Evolutionary conservation across 1,284 basidiomycete species (phyloP).

Genomic region (Tilletiopsis washingtonensis): DNA sequence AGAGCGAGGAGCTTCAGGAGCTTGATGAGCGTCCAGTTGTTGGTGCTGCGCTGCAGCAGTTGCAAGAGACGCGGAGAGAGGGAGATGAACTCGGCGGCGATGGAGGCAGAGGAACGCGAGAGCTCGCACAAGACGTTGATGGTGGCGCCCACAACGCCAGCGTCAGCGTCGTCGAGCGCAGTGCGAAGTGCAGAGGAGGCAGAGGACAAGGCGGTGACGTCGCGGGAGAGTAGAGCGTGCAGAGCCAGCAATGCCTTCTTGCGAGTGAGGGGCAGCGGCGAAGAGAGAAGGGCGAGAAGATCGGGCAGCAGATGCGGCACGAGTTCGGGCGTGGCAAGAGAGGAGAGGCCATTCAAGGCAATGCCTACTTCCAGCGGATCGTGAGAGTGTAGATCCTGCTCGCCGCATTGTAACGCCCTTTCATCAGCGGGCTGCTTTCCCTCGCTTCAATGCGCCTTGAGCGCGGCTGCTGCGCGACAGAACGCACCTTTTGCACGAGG

Average conservation of each 20-base stretch:
- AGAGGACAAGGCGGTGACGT: not conserved
- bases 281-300: conserved; percentile 77
- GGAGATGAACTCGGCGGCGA: conserved; percentile 30
- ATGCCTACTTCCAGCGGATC: conserved; percentile 67
- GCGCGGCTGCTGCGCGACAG: too few species aligned
- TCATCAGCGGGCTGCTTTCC: too few species aligned
- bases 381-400: conserved; percentile 70
- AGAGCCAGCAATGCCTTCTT: conserved; percentile 79
- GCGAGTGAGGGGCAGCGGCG: conserved; percentile 73
- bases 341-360: conserved; percentile 76
- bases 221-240: conserved; percentile 50
- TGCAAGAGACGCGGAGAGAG: conserved; percentile 84
- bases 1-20: conserved; percentile 65
- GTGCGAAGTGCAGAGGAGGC: not conserved
- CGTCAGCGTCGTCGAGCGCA: conserved; percentile 47
- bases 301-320: conserved; percentile 82
- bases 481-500: conserved; percentile 82
- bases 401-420: too few species aligned
- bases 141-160: conserved; percentile 78
- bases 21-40: conserved; percentile 99
- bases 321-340: conserved; percentile 79
- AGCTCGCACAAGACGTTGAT: conserved; percentile 93
- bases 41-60: conserved; percentile 84
- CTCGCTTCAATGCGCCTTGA: too few species aligned
- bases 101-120: conserved; percentile 49